These are phyloP conservation scores for Fragaria vesca DNA, from an alignment of 306 rosid genomes.

Conservation along the genomic window DNA sequence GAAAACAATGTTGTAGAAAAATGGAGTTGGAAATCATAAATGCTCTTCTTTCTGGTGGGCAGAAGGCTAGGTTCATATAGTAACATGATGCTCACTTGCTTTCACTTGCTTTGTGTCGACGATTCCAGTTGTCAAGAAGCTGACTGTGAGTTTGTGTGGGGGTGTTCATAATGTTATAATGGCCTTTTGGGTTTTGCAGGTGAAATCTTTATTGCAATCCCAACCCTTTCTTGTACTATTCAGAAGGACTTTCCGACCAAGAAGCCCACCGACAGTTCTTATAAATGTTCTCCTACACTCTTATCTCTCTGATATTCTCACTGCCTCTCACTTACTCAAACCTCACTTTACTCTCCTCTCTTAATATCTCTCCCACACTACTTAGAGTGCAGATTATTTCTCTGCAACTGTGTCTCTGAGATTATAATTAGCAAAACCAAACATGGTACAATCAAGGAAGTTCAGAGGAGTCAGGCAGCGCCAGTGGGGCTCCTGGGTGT, in stretches of 20 bases:
- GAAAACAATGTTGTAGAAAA: background rate
- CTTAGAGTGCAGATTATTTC: constrained; percentile 4
- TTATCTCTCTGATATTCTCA: background rate
- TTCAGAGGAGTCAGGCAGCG: constrained; percentile 99
- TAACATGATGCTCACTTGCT: constrained; percentile 13
- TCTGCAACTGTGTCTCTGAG: constrained; percentile 4
- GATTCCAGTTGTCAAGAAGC: constrained; percentile 53
- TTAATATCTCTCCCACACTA: background rate
- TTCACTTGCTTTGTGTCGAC: constrained; percentile 4
- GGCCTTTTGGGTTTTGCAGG: constrained; percentile 53
- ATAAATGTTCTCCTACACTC: constrained; percentile 28
- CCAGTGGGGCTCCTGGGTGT: constrained; percentile 99
- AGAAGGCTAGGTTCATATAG: background rate
- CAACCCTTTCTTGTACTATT: constrained; percentile 22
- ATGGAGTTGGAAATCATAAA: constrained; percentile 10
- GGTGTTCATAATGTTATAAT: constrained; percentile 3
- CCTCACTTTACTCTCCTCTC: background rate
- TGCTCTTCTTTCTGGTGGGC: constrained; percentile 16
- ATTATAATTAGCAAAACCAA: background rate
- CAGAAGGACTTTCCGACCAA: constrained; percentile 41
- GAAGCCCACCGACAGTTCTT: constrained; percentile 56
- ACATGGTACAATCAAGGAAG: constrained; percentile 84
- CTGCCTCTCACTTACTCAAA: constrained; percentile 1
- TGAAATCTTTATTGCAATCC: constrained; percentile 67
- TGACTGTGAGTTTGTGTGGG: constrained; percentile 22